Evolutionary conservation across 177 flowering plant genomes (phyloP).

Genomic region (Vitis hybrid): DNA sequence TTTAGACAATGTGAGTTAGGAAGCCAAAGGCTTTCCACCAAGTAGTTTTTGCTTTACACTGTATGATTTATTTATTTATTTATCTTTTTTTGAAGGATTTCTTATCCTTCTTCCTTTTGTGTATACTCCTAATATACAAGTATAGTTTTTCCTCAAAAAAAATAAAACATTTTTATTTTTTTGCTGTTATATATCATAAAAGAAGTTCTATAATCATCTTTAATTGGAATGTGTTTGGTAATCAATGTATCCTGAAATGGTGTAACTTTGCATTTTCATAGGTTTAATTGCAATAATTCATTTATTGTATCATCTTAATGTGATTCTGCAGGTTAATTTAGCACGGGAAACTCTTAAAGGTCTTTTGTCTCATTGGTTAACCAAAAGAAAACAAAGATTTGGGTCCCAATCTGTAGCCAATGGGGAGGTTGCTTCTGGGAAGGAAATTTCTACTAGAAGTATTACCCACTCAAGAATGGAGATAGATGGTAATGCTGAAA

Average conservation of each 20-base stretch:
- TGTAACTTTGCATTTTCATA: neutral
- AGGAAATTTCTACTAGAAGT: slow-evolving; percentile 52
- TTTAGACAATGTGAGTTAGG: too few species aligned
- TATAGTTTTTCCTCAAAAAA: too few species aligned
- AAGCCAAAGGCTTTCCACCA: too few species aligned
- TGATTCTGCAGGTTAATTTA: slow-evolving; percentile 71
- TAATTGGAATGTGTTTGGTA: neutral
- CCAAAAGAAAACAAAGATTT: slow-evolving; percentile 64
- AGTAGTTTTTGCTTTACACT: too few species aligned
- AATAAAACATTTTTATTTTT: too few species aligned
- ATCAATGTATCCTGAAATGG: neutral
- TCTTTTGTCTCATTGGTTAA: slow-evolving; percentile 75
- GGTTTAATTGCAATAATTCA: neutral
- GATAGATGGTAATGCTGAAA: slow-evolving; percentile 70
- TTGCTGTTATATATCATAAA: neutral
- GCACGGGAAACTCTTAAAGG: slow-evolving; percentile 97
- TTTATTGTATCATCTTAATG: neutral
- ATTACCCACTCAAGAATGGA: slow-evolving; percentile 68
- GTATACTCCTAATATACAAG: too few species aligned
- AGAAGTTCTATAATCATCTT: neutral
- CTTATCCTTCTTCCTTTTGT: too few species aligned
- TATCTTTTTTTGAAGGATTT: too few species aligned
- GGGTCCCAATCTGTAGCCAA: slow-evolving; percentile 70
- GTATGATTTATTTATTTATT: too few species aligned
- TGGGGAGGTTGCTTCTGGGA: slow-evolving; percentile 71